Percentiles rank a stretch among this genome's conserved stretches.
Evolutionary conservation across 2,329 filamentous ascomycete genomes (phyloP).

Genomic region (Ascochyta fabae): DNA sequence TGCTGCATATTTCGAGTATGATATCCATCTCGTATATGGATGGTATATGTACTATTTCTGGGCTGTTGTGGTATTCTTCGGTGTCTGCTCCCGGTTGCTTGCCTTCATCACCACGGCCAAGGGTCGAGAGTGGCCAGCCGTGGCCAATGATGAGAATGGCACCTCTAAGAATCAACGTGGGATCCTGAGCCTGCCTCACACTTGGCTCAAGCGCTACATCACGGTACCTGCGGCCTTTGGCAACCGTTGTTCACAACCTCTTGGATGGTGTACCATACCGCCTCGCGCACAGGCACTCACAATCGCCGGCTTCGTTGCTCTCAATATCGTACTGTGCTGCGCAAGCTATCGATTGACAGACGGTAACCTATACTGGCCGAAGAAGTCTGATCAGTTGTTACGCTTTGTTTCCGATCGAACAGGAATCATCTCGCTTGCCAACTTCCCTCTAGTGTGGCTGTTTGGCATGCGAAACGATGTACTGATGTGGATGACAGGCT

Average conservation of each 20-base stretch:
- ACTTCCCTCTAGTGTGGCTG: conserved; percentile 69
- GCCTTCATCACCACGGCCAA: conserved; percentile 19
- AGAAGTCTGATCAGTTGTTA: conserved; percentile 49
- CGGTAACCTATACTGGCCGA: conserved; percentile 55
- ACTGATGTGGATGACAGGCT: conserved; percentile 70
- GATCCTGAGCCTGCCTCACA: conserved; percentile 6
- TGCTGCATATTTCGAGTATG: conserved; percentile 34
- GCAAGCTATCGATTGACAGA: conserved; percentile 55
- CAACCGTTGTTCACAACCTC: conserved; percentile 49
- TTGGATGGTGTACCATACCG: conserved; percentile 56
- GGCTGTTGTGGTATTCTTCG: conserved; percentile 34
- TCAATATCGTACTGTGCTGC: conserved; percentile 54
- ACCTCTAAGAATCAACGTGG: background rate
- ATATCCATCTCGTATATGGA: conserved; percentile 41
- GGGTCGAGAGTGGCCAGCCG: conserved; percentile 5
- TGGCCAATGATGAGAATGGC: background rate
- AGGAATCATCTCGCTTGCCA: conserved; percentile 68
- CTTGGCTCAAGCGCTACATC: conserved; percentile 43
- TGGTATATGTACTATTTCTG: conserved; percentile 46
- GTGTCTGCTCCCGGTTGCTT: conserved; percentile 30
- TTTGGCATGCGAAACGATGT: conserved; percentile 72
- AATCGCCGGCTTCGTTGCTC: conserved; percentile 52
- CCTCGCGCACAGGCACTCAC: conserved; percentile 56
- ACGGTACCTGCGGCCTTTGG: conserved; percentile 54
- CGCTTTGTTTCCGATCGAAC: conserved; percentile 69